These are phyloP conservation scores for Umbelopsis vinacea DNA, from an alignment of 192 early-diverging fungal genomes.

Conservation along the genomic window DNA sequence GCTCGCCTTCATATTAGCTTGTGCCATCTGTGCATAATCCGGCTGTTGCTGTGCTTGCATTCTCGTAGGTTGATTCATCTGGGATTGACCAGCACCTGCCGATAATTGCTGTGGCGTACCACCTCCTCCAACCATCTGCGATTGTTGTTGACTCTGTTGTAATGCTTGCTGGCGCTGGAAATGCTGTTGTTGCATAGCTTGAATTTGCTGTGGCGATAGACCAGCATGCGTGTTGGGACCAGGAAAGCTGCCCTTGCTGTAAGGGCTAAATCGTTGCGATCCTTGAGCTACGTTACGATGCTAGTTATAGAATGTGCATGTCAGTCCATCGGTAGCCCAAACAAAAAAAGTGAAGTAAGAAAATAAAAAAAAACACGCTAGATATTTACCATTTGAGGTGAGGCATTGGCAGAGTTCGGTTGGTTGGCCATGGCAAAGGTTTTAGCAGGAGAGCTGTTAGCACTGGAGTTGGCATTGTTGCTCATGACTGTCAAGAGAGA, in stretches of 20 bases:
- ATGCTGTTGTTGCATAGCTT: slow-evolving; percentile 35
- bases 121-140: slow-evolving; percentile 11
- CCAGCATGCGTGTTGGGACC: neutral
- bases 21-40: slow-evolving; percentile 27
- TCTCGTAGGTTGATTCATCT: slow-evolving; percentile 12
- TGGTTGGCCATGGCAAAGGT: slow-evolving; percentile 6
- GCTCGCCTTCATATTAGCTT: slow-evolving; percentile 24
- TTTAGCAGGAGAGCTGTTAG: slow-evolving; percentile 5
- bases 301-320: slow-evolving; percentile 9
- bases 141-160: slow-evolving; percentile 33
- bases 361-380: neutral
- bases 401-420: slow-evolving; percentile 7
- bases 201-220: slow-evolving; percentile 35
- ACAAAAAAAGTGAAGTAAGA: too few species aligned
- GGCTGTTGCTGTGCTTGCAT: slow-evolving; percentile 12
- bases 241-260: neutral
- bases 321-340: slow-evolving; percentile 2
- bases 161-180: slow-evolving; percentile 36
- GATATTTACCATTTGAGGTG: slow-evolving; percentile 16
- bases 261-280: slow-evolving; percentile 6
- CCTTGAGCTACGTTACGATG: slow-evolving; percentile 20
- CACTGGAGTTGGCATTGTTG: neutral
- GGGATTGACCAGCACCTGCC: slow-evolving; percentile 2
- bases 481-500: slow-evolving; percentile 22
- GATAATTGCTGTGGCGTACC: slow-evolving; percentile 22